phyloP scores from a whole-genome alignment of 208 protist species.

The Acanthamoeba divionensis region DNA sequence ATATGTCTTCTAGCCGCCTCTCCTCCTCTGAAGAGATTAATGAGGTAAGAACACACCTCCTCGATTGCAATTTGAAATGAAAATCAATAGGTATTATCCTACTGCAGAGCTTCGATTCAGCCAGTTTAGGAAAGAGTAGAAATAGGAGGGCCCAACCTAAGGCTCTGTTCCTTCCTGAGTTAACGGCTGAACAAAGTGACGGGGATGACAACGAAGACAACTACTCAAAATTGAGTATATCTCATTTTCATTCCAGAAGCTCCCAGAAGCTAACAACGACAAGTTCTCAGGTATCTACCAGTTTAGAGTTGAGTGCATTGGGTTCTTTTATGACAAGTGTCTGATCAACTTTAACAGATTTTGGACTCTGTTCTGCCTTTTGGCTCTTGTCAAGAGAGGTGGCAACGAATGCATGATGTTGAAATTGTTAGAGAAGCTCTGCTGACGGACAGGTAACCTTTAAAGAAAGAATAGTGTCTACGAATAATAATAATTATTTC shows the following conservation, averaged over 20 bases:
- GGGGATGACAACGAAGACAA: too few species aligned
- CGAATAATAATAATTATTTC: too few species aligned
- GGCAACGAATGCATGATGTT: background rate
- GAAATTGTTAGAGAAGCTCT: conserved; percentile 28
- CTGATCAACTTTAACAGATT: background rate
- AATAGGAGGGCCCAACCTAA: too few species aligned
- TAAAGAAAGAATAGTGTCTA: too few species aligned
- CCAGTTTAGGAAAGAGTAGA: background rate
- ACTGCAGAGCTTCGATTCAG: background rate
- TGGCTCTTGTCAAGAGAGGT: background rate
- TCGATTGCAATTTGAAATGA: too few species aligned
- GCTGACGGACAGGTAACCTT: background rate
- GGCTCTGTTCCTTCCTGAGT: too few species aligned
- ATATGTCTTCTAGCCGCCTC: background rate
- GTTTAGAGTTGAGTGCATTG: background rate
- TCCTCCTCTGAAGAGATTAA: background rate
- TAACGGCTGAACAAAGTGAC: too few species aligned
- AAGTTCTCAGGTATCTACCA: background rate
- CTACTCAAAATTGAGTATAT: too few species aligned
- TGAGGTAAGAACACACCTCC: background rate
- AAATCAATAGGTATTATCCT: background rate
- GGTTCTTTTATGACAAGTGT: background rate
- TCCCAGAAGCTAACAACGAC: background rate
- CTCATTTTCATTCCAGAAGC: background rate
- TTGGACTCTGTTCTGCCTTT: background rate